A percentile compares a stretch with the other conserved stretches of the same genome.
phyloP scores from a whole-genome alignment of 768 basidiomycete genomes.

The Chiua virens region DNA sequence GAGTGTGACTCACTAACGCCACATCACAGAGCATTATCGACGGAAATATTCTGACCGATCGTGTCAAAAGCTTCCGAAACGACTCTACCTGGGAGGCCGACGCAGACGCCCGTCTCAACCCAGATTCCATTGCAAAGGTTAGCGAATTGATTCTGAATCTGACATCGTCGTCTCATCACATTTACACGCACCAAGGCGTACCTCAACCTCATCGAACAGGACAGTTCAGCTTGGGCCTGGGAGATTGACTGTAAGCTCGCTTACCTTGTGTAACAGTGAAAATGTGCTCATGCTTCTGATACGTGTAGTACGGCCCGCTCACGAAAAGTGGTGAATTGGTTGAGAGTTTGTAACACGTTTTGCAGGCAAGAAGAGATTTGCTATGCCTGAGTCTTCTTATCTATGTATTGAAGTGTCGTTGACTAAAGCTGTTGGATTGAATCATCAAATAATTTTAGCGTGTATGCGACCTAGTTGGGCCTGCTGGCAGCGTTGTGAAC shows the following conservation, averaged over 20 bases:
- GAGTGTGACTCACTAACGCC: background rate
- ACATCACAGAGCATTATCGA: conserved; percentile 61
- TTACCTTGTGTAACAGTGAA: background rate
- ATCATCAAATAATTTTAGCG: background rate
- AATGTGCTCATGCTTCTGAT: background rate
- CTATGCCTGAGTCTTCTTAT: background rate
- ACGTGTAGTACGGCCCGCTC: conserved; percentile 47
- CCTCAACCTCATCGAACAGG: conserved; percentile 64
- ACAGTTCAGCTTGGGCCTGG: conserved; percentile 75
- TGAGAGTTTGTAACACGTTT: background rate
- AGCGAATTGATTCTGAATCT: conserved; percentile 12
- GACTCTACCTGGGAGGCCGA: conserved; percentile 45
- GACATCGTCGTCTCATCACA: background rate
- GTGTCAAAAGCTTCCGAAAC: conserved; percentile 28
- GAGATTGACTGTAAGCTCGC: conserved; percentile 67
- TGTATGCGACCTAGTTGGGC: background rate
- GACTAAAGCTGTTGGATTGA: background rate
- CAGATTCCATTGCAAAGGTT: conserved; percentile 71
- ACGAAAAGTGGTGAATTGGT: conserved; percentile 47
- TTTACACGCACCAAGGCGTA: conserved; percentile 48
- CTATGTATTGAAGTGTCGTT: background rate
- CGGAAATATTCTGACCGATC: conserved; percentile 50
- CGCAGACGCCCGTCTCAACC: conserved; percentile 49
- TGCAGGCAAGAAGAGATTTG: background rate
- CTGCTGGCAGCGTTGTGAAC: background rate